Base-by-base conservation (phyloP, 805 yeast species). In the Kluyveromyces siamensis region DNA sequence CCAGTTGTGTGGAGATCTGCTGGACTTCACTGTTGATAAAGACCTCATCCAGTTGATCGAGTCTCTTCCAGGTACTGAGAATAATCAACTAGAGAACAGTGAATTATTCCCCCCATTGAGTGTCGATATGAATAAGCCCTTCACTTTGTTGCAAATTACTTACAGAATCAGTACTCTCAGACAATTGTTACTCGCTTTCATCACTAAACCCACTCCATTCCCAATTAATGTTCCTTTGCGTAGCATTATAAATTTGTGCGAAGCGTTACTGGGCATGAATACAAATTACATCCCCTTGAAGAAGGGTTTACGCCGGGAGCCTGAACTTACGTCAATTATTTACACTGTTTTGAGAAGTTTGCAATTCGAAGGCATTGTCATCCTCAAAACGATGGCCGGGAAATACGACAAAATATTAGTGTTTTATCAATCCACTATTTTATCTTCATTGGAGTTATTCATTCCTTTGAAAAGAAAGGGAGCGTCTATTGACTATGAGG, bases 141-240 rank as follows among this genome's bases (percentile, higher is more conserved):
- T 66, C 19, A 69, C 83, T 6, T 59, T 84, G 3, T 67, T 75
- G 49, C 66, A 72, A 50, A 72, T 84, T 19, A 74, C 82, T 2
- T 65, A 70, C 39, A 71, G 89, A 60, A 52, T 84, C 10, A 63
- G 69, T 10, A 55, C 75, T 6, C 65, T 85, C 37, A 62, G 73
- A 36, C 69, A 69, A 30, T 49, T 83, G 48, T 46, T 84, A 52
- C 53, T 61, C 49, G 65, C 75, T 2, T 77, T 75, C 49, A 59
- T 80, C 35, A 65, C 73, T 2, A 68, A 78, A 8, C 75, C 79
- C 25, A 80, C 88, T 1, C 78, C 76, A 39, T 73, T 70, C 55
- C 69, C 80, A 11, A 73, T 81, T 8, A 70, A 73, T 52, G 72
- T 85, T 8, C 93, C 95, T 2, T 53, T 87, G 13, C 90, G 91